phyloP scores from a whole-genome alignment of 495 filamentous ascomycete genomes.

The Neurospora sublineolata region DNA sequence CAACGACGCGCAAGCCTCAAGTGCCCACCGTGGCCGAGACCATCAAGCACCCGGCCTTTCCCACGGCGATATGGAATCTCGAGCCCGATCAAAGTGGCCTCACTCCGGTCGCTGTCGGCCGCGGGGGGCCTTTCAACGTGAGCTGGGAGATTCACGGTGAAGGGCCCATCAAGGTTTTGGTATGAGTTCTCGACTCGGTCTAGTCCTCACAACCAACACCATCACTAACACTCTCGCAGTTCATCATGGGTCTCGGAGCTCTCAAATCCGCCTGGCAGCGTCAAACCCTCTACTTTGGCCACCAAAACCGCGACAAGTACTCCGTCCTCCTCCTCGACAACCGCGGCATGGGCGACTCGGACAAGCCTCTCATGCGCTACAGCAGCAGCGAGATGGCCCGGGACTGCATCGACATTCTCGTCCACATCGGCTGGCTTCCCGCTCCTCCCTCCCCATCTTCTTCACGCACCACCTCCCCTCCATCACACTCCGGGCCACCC shows the following conservation, averaged over 20 bases:
- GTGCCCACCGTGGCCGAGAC: constrained; percentile 30
- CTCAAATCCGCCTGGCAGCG: constrained; percentile 60
- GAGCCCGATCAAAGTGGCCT: constrained; percentile 46
- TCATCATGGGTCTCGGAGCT: constrained; percentile 55
- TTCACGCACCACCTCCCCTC: background rate
- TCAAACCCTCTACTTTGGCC: constrained; percentile 65
- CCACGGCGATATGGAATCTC: constrained; percentile 49
- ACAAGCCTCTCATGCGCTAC: constrained; percentile 63
- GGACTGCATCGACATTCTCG: constrained; percentile 56
- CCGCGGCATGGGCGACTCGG: constrained; percentile 64
- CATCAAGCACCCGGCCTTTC: constrained; percentile 31
- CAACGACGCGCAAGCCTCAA: background rate
- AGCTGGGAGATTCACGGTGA: constrained; percentile 69
- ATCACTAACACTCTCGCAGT: constrained; percentile 24
- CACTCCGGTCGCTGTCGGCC: constrained; percentile 46
- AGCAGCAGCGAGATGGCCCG: constrained; percentile 64
- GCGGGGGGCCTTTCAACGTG: constrained; percentile 61
- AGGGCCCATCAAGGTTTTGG: constrained; percentile 57
- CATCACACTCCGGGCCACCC: background rate
- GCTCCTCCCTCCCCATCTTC: constrained; percentile 1
- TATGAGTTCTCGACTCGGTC: constrained; percentile 34
- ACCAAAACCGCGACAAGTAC: constrained; percentile 54
- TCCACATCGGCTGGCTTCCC: constrained; percentile 57
- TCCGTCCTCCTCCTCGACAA: constrained; percentile 68
- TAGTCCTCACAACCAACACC: constrained; percentile 6